Base-by-base conservation (phyloP, 169 alveolate genomes). In the Sarcocystis neurona region DNA sequence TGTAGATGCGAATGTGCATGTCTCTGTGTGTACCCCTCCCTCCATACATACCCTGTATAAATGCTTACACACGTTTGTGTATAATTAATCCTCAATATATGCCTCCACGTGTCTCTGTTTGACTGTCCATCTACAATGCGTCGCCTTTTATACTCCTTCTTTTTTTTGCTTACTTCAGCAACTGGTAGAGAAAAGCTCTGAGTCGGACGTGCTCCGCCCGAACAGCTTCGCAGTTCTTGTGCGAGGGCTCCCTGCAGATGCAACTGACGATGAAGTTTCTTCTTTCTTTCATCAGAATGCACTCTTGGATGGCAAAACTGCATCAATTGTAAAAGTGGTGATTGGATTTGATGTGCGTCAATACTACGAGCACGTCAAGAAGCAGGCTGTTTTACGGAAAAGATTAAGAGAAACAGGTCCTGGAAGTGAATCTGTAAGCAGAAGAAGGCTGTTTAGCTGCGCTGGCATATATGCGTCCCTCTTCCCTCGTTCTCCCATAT, bases 281-380 rank as follows among this genome's bases (percentile, higher is more conserved):
- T 43, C 47, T 46, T 87, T 87, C 37, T 58, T 77, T 10, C 70
- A 85, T 48, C 20, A n/a, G 48, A 53, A 84, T 18, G 63, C 82
- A 18, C 60, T 87, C 78, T 43, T 43, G 27, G 82, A 63, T 70
- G 75, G 68, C 37, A 75, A 72, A 5, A 39, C 79, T 32, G 91
- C 82, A 53, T 87, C 88, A 18, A 85, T 87, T 8, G 91, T 87
- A 37, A 87, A 87, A 70, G 91, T 87, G 46, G 91, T 87, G 48
- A 87, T 87, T 43, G 91, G 91, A 68, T 87, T 87, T 58, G 88
- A 87, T 34, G 77, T 60, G 63, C 47, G 82, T n/a, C 88, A 87
- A 47, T 87, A 87, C 82, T 84, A 87, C 48, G 84, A 87, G 75
- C 84, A 87, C 44, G 82, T 77, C 30, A 87, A 58, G 43, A 72